Percentiles rank a stretch among this genome's conserved stretches.
These are phyloP conservation scores for Escovopsis weberi DNA, from an alignment of 2,329 filamentous ascomycete genomes.

Conservation along the genomic window DNA sequence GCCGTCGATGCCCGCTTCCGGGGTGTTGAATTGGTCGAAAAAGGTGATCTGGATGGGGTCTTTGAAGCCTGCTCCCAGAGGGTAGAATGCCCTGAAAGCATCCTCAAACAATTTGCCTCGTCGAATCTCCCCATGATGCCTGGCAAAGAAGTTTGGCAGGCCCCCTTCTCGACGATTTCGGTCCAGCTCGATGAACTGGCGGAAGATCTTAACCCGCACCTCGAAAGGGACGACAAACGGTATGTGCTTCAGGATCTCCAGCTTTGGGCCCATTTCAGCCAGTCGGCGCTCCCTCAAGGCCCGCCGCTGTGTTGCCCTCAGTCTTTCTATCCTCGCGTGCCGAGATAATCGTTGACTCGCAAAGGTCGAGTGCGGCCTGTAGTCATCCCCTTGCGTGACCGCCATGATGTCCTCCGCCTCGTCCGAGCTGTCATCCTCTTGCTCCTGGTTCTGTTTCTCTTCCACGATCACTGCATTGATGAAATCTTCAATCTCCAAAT, in stretches of 20 bases:
- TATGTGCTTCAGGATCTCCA: slow-evolving; percentile 90
- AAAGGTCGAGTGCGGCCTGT: slow-evolving; percentile 17
- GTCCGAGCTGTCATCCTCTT: slow-evolving; percentile 13
- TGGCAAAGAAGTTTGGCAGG: slow-evolving; percentile 21
- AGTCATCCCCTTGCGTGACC: slow-evolving; percentile 13
- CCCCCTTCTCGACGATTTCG: slow-evolving; percentile 12
- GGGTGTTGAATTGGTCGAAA: slow-evolving; percentile 73
- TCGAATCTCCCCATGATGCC: slow-evolving; percentile 66
- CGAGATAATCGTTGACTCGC: slow-evolving; percentile 47
- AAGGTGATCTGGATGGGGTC: slow-evolving; percentile 96
- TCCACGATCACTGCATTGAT: slow-evolving; percentile 76
- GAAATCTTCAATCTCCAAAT: slow-evolving; percentile 81
- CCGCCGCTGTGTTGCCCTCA: slow-evolving; percentile 50
- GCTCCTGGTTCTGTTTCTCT: slow-evolving; percentile 57
- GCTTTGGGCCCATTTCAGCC: slow-evolving; percentile 66
- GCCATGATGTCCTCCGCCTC: slow-evolving; percentile 21
- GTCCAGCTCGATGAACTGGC: slow-evolving; percentile 79
- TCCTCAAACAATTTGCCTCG: slow-evolving; percentile 72
- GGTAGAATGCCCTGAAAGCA: slow-evolving; percentile 71
- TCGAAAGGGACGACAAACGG: slow-evolving; percentile 93
- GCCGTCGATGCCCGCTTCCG: slow-evolving; percentile 89
- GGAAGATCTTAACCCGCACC: slow-evolving; percentile 81
- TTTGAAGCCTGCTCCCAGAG: slow-evolving; percentile 69
- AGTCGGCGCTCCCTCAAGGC: slow-evolving; percentile 55
- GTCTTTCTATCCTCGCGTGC: slow-evolving; percentile 47